phyloP scores from a whole-genome alignment of 192 early-diverging fungal genomes.

The Coemansia sp. region DNA sequence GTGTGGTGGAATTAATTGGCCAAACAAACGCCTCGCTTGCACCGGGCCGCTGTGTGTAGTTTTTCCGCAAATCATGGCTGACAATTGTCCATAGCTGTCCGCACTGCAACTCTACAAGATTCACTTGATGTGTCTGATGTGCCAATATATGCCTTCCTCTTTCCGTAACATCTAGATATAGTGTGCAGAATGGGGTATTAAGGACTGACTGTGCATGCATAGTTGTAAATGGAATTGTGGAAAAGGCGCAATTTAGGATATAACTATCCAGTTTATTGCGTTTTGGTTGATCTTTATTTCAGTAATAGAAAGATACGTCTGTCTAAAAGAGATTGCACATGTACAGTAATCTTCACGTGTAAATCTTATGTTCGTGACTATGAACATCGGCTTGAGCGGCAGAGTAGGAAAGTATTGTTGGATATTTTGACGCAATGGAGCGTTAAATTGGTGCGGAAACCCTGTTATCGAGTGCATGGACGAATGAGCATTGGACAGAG shows the following conservation, averaged over 20 bases:
- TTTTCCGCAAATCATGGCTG: background rate
- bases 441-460: background rate
- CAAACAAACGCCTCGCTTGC: background rate
- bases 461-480: background rate
- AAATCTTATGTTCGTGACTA: background rate
- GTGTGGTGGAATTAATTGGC: background rate
- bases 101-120: background rate
- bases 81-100: too few species aligned
- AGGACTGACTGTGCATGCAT: conserved; percentile 6
- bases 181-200: background rate
- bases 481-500: background rate
- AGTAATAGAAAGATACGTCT: background rate
- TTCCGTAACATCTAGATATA: background rate
- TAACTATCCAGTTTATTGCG: background rate
- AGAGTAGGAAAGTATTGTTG: background rate
- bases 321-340: background rate
- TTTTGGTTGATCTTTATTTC: background rate
- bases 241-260: background rate
- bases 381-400: background rate
- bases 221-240: background rate
- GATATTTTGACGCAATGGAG: background rate
- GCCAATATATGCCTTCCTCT: background rate
- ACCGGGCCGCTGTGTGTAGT: background rate
- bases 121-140: background rate
- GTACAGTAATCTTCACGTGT: background rate